Evolutionary conservation across 169 alveolate species (phyloP), one percentile per base, ranked within the genome.

Genomic region (Toxoplasma gondii): DNA sequence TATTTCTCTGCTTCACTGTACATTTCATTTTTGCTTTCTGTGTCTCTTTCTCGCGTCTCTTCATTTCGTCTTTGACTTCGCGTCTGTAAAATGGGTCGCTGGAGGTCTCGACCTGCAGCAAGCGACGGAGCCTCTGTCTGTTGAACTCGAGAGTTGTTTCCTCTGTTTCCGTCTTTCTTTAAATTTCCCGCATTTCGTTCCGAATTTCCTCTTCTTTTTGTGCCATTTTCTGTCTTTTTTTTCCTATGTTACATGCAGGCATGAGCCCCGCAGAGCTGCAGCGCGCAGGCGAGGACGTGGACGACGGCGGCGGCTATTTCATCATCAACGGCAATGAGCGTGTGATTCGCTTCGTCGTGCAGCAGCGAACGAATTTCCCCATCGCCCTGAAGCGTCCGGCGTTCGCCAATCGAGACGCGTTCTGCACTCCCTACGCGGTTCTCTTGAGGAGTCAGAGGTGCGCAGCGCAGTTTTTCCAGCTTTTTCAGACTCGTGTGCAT

Each of bases 231-330:
- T 49, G 58, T 49, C 58, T 49, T 12, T 49, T 12, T 49, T 49
- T 12, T 49, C 12, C 22, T 49, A 12, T 49, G 10, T 44, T 44
- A 44, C n/a, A 0, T 31, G 22, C 44, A 96, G 98, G 98, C 29
- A 93, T 98, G 96, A 96, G 97, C 74, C 97, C 98, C 39, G 97
- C 97, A 58, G 99, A 98, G 95, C 95, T 99, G 97, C 98, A 98
- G 45, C 95, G 98, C 87, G 97, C 97, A 93, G 99, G 99, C 70
- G 99, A 99, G 95, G 99, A 99, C 95, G 97, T 97, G 88, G 98
- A 99, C 95, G 99, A 99, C 95, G 98, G 98, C 78, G 99, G 99
- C 41, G 99, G 99, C 24, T 99, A 99, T 96, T 99, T 99, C 95
- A 98, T 99, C 80, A 97, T 99, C 87, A 99, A 99, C 94, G 99